Percentiles rank a stretch among this genome's conserved stretches.
phyloP scores from a whole-genome alignment of 768 basidiomycete species.

The Pleurotus platypus region DNA sequence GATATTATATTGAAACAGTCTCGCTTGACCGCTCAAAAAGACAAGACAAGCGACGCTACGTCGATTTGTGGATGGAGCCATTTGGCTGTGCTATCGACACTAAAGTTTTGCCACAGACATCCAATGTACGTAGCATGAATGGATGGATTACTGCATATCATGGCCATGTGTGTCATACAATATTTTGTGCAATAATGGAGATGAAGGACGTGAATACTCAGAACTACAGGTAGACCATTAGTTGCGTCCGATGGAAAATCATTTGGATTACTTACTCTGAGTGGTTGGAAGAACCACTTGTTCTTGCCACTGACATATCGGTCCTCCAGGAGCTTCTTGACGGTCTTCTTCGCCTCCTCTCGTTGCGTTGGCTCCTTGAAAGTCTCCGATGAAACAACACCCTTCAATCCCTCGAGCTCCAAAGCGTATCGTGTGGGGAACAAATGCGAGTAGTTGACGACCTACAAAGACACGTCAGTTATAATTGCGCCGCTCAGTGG shows the following conservation, averaged over 20 bases:
- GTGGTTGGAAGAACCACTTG: conserved; percentile 93
- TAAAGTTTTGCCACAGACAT: background rate
- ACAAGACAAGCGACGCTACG: too few relatives aligned
- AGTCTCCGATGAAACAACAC: conserved; percentile 76
- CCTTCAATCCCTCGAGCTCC: conserved; percentile 94
- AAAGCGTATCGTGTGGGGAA: conserved; percentile 99
- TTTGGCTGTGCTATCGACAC: too few relatives aligned
- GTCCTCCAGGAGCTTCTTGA: conserved; percentile 97
- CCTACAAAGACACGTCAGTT: conserved; percentile 35
- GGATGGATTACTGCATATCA: conserved; percentile 8
- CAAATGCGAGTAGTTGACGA: conserved; percentile 97
- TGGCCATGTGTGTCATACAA: conserved; percentile 14
- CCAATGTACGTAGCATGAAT: background rate
- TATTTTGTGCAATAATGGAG: conserved; percentile 13
- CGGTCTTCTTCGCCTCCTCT: conserved; percentile 90
- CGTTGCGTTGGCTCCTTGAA: conserved; percentile 98
- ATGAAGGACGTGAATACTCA: conserved; percentile 19
- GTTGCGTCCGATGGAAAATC: background rate
- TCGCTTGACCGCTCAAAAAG: too few relatives aligned
- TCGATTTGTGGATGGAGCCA: too few relatives aligned
- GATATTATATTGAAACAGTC: too few relatives aligned
- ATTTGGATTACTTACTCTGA: conserved; percentile 53
- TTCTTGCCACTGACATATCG: conserved; percentile 93
- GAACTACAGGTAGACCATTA: conserved; percentile 24
- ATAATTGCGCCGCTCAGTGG: background rate